Percentiles rank a stretch among this genome's conserved stretches.
Evolutionary conservation across 306 rosid genomes (phyloP).

Genomic region (Lotus japonicus): DNA sequence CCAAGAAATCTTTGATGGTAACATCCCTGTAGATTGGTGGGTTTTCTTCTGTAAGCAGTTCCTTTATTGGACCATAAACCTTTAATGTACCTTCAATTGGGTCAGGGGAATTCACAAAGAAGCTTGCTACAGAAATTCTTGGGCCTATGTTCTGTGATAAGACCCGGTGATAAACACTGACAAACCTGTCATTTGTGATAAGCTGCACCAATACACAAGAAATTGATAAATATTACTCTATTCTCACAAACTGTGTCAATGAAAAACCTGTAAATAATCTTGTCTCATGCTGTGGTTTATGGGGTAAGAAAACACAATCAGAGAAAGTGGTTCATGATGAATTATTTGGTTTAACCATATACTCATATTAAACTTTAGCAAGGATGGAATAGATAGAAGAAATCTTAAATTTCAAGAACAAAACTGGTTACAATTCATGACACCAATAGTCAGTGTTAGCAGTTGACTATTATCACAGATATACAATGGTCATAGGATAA

Average conservation of each 20-base stretch:
- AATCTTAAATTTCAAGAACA: not conserved
- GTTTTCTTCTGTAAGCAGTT: constrained; percentile 42
- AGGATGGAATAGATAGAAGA: not conserved
- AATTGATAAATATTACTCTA: not conserved
- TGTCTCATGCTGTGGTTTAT: not conserved
- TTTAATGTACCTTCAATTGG: not conserved
- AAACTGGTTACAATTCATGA: too few species aligned
- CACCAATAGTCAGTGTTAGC: too few species aligned
- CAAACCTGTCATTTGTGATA: constrained; percentile 28
- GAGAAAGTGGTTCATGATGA: too few species aligned
- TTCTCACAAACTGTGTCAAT: not conserved
- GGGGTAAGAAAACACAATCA: not conserved
- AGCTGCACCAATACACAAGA: constrained; percentile 21
- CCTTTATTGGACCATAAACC: constrained; percentile 49
- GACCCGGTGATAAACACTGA: constrained; percentile 32
- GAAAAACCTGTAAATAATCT: not conserved
- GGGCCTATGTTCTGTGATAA: constrained; percentile 22
- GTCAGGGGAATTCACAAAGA: constrained; percentile 15
- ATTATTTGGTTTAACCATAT: not conserved
- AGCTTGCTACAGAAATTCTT: constrained; percentile 35
- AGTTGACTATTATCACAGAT: too few species aligned
- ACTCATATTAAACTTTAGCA: not conserved
- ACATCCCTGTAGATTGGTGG: constrained; percentile 36
- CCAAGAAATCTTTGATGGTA: constrained; percentile 15
- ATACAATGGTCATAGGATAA: not conserved